Evolutionary conservation across 371 early-diverging fungal genomes (phyloP).

Genomic region (Coemansia linderi): DNA sequence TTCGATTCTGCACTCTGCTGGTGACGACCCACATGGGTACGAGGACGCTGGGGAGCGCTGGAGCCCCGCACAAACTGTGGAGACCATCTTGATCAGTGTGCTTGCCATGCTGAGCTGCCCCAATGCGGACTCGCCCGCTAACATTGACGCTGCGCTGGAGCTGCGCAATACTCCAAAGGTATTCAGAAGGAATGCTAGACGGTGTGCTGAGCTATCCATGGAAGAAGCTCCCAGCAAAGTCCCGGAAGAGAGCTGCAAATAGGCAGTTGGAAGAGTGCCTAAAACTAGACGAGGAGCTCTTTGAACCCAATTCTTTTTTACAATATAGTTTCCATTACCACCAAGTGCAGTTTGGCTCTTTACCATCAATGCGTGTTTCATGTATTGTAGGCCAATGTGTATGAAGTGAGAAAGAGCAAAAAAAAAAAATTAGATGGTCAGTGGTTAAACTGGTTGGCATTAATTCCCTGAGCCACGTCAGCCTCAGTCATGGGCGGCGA

Average conservation of each 20-base stretch:
- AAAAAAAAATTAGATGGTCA: not conserved
- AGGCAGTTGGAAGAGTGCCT: not conserved
- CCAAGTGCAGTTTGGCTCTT: not conserved
- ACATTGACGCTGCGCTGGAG: constrained; percentile 86
- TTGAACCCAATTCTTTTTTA: not conserved
- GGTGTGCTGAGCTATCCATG: constrained; percentile 43
- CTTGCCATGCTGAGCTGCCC: constrained; percentile 94
- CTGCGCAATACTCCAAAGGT: constrained; percentile 30
- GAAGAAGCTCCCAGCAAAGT: constrained; percentile 12
- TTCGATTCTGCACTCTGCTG: constrained; percentile 96
- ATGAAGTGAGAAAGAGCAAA: not conserved
- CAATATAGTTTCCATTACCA: not conserved
- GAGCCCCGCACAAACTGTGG: constrained; percentile 95
- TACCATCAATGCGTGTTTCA: not conserved
- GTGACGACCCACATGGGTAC: constrained; percentile 93
- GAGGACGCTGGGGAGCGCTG: constrained; percentile 89
- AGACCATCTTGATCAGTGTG: constrained; percentile 93
- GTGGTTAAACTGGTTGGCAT: constrained; percentile 9
- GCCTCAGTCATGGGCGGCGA: constrained; percentile 24
- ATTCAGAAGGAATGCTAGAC: constrained; percentile 34
- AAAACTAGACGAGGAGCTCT: not conserved
- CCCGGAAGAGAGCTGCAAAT: not conserved
- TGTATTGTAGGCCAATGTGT: not conserved
- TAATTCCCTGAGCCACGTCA: not conserved
- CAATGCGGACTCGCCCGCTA: constrained; percentile 97